phyloP scores from a whole-genome alignment of 2,329 filamentous ascomycete genomes.

The Chaetothyriales sp. region DNA sequence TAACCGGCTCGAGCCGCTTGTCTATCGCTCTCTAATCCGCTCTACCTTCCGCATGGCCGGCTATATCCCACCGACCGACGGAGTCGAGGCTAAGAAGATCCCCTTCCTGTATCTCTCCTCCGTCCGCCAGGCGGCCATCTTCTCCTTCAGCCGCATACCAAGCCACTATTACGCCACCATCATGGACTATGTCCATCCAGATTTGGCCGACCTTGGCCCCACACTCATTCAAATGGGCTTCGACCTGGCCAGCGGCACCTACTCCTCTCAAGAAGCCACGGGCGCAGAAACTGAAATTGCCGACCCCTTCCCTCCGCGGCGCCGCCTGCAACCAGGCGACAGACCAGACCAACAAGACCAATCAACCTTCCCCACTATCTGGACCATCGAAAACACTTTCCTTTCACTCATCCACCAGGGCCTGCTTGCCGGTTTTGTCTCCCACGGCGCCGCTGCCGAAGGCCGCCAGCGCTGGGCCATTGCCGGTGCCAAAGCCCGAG shows the following conservation, averaged over 20 bases:
- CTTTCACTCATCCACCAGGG: conserved; percentile 66
- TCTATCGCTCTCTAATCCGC: conserved; percentile 71
- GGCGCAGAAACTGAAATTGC: background rate
- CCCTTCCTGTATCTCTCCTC: conserved; percentile 61
- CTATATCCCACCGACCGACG: conserved; percentile 33
- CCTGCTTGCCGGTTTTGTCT: conserved; percentile 64
- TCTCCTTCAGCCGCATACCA: conserved; percentile 38
- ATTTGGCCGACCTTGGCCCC: conserved; percentile 28
- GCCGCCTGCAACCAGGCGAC: conserved; percentile 5
- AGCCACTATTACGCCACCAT: conserved; percentile 9
- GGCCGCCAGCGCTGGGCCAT: background rate
- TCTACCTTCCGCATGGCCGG: conserved; percentile 67
- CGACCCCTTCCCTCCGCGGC: conserved; percentile 6
- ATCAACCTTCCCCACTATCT: conserved; percentile 26
- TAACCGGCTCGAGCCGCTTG: conserved; percentile 61
- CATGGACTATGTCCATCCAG: conserved; percentile 17
- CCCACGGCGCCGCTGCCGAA: background rate
- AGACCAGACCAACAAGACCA: conserved; percentile 22
- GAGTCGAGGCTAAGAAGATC: conserved; percentile 45
- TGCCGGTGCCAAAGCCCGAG: background rate
- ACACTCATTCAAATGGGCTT: conserved; percentile 14
- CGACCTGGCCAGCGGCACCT: conserved; percentile 10
- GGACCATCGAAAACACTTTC: conserved; percentile 63
- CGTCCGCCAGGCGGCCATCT: conserved; percentile 47
- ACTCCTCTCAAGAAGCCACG: background rate